These are phyloP conservation scores for Actinidia arguta DNA, from an alignment of 179 eudicot genomes.

Conservation along the genomic window DNA sequence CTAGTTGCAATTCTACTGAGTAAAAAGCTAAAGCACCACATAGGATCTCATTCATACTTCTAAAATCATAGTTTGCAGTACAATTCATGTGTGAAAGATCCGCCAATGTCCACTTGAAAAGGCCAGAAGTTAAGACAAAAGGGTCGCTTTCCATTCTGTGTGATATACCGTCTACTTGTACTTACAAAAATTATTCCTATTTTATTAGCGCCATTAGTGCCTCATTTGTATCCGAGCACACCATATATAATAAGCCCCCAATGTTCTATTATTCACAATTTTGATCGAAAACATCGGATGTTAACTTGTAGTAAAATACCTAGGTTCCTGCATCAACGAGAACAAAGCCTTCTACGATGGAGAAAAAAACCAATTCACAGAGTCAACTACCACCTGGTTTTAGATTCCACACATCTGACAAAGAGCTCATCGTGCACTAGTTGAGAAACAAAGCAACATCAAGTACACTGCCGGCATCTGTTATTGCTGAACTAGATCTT, in stretches of 20 bases:
- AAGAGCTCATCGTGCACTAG: constrained; percentile 56
- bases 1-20: not conserved
- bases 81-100: not conserved
- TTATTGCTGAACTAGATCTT: constrained; percentile 59
- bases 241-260: constrained; percentile 15
- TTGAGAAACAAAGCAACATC: constrained; percentile 56
- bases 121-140: constrained; percentile 16
- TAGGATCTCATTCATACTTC: not conserved
- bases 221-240: not conserved
- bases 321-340: constrained; percentile 21
- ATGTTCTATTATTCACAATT: not conserved
- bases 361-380: constrained; percentile 4
- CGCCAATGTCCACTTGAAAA: not conserved
- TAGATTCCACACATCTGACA: constrained; percentile 64
- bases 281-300: constrained; percentile 6
- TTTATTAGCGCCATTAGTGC: not conserved
- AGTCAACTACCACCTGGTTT: constrained; percentile 37
- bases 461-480: constrained; percentile 41
- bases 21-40: not conserved
- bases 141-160: not conserved
- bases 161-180: not conserved
- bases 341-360: constrained; percentile 21
- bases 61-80: not conserved
- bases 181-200: not conserved
- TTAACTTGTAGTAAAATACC: not conserved